phyloP scores from a whole-genome alignment of 768 basidiomycete species.

The Coprinellus micaceus region DNA sequence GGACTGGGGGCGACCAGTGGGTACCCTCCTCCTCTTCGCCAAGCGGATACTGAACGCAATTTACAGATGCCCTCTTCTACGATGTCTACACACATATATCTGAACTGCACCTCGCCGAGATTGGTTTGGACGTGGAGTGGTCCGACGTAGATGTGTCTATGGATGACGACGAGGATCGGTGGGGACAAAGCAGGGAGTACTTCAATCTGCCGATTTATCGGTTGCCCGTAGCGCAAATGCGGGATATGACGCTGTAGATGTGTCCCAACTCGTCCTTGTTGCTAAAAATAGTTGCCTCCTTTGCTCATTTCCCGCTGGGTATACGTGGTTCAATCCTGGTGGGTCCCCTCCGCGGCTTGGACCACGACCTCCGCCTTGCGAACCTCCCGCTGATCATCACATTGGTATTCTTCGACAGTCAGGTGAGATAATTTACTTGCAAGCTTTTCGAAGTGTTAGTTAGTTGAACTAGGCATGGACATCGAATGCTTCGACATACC shows the following conservation, averaged over 20 bases:
- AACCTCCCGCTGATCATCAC: too few species aligned
- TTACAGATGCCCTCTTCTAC: conserved; percentile 80
- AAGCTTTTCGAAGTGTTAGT: too few species aligned
- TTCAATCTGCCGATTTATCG: conserved; percentile 76
- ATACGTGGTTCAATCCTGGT: too few species aligned
- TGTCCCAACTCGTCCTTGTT: background rate
- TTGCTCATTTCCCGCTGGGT: too few species aligned
- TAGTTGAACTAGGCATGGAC: too few species aligned
- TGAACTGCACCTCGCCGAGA: conserved; percentile 79
- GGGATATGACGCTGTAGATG: background rate
- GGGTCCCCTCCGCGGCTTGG: too few species aligned
- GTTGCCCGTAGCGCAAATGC: conserved; percentile 46
- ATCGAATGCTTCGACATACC: too few species aligned
- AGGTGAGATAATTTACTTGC: too few species aligned
- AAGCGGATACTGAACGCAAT: background rate
- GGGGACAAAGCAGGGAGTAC: conserved; percentile 75
- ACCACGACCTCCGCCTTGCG: too few species aligned
- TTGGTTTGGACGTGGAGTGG: conserved; percentile 82
- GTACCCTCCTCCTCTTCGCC: conserved; percentile 22
- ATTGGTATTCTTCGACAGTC: too few species aligned
- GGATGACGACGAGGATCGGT: conserved; percentile 54
- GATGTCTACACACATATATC: conserved; percentile 86
- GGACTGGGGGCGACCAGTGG: conserved; percentile 92
- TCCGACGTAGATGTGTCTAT: conserved; percentile 64
- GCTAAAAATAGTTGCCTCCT: too few species aligned